Base-by-base conservation (phyloP, 176 grass and related monocot species). In the Phoenix roebelenii region DNA sequence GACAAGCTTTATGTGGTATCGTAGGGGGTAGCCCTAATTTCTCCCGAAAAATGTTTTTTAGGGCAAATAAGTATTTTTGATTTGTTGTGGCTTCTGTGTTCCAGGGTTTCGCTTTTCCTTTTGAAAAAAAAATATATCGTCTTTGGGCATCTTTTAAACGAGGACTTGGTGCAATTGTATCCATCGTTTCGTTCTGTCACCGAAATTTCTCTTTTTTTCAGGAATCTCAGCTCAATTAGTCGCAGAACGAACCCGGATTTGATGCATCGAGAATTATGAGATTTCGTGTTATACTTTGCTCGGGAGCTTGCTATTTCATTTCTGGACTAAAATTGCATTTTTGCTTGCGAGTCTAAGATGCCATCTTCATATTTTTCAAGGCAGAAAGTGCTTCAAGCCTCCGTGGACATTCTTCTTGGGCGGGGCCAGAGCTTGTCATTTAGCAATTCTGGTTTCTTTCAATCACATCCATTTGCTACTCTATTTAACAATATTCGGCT, bases 361-460 rank as follows among this genome's bases (percentile, higher is more conserved):
- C 66, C 66, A 69, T 49, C 68, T 32, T 50, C 22, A 15, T 59
- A 60, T 16, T 25, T 52, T 16, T 23, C 23, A 56, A 71, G 26
- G 7, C 32, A 58, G 54, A 69, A 49, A 53, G 64, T 49, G 16
- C 51, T 66, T 5, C 64, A 53, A 24, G 39, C 28, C 18, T 55
- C 52, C 18, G 54, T 52, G 22, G 68, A 71, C 7, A 23, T 71
- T 48, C 56, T 71, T 10, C 68, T 58, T n/a, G 56, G 48, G 15
- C 48, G 68, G 12, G 68, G 57, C 22, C 68, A 16, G 23, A 71
- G 68, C 57, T 71, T 71, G 56, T 52, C 59, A 20, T 60, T 60
- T 24, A 55, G 68, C 5, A 71, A 60, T 55, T 60, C 57, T 56
- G 25, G 68, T 6, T 60, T 71, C 32, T 39, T 26, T 56, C 44